Conservation (phyloP, 148 eudicot genomes). For the Diospyros kaki region DNA sequence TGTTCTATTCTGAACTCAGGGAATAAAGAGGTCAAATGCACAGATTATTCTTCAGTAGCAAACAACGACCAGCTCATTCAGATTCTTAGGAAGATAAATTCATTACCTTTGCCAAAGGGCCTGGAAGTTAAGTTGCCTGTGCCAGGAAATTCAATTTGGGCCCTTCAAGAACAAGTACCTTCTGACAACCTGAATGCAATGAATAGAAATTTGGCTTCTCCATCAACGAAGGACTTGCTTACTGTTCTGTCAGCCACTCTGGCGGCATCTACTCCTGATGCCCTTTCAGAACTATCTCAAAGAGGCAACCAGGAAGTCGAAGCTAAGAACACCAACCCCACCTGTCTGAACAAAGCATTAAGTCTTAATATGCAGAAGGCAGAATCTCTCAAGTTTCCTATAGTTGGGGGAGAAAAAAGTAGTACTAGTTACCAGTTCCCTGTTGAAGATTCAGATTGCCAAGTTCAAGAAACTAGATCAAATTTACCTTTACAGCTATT, state of each 20-base stretch:
- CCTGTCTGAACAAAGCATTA: constrained; percentile 19
- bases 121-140: constrained; percentile 27
- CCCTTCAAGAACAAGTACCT: constrained; percentile 14
- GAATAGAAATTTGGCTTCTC: constrained; percentile 29
- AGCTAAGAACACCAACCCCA: constrained; percentile 23
- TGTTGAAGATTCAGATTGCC: constrained; percentile 56
- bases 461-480: constrained; percentile 38
- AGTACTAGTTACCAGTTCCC: constrained; percentile 70
- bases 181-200: constrained; percentile 28
- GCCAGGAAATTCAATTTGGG: constrained; percentile 18
- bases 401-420: constrained; percentile 52
- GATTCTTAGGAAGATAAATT: constrained; percentile 60
- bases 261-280: constrained; percentile 33
- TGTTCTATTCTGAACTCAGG: constrained; percentile 29
- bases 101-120: constrained; percentile 48
- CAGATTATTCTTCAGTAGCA: constrained; percentile 34
- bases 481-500: constrained; percentile 58
- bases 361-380: constrained; percentile 25
- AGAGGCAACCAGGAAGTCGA: constrained; percentile 31
- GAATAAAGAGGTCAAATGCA: constrained; percentile 37
- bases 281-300: constrained; percentile 27
- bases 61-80: constrained; percentile 65
- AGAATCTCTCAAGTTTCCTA: constrained; percentile 21
- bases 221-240: constrained; percentile 59
- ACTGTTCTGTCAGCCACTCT: constrained; percentile 42